A percentile compares a stretch with the other conserved stretches of the same genome.
phyloP scores from a whole-genome alignment of 208 protist species.

The Vickermania spadyakhi region DNA sequence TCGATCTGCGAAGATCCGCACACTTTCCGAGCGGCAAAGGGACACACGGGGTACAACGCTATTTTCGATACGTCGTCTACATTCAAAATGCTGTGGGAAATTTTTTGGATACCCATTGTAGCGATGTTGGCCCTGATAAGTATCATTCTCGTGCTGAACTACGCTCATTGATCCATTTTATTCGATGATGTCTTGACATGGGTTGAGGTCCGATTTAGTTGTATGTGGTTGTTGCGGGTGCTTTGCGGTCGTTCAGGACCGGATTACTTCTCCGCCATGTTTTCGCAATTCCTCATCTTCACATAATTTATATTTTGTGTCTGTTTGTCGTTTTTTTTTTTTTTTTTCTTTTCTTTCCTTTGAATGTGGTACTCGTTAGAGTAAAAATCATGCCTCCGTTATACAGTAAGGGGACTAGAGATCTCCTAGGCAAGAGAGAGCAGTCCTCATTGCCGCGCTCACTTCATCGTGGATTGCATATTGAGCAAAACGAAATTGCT shows the following conservation, averaged over 20 bases:
- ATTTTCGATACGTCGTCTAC: slow-evolving; percentile 9
- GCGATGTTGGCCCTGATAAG: slow-evolving; percentile 13
- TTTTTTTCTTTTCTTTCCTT: too few relatives aligned
- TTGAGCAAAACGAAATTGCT: slow-evolving; percentile 34
- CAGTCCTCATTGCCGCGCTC: slow-evolving; percentile 52
- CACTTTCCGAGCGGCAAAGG: slow-evolving; percentile 20
- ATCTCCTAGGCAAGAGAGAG: slow-evolving; percentile 37
- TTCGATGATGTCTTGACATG: too few relatives aligned
- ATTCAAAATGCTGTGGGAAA: background rate
- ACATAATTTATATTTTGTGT: too few relatives aligned
- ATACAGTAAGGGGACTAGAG: slow-evolving; percentile 53
- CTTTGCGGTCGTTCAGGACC: too few relatives aligned
- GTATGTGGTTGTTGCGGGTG: too few relatives aligned
- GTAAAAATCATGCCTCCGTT: slow-evolving; percentile 54
- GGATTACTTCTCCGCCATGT: too few relatives aligned
- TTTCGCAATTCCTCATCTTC: too few relatives aligned
- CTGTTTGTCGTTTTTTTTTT: too few relatives aligned
- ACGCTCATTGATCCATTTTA: background rate
- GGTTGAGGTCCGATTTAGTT: too few relatives aligned
- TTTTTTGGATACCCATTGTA: slow-evolving; percentile 29
- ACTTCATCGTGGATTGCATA: slow-evolving; percentile 82
- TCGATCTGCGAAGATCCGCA: slow-evolving; percentile 38
- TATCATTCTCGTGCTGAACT: background rate
- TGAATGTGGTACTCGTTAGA: too few relatives aligned
- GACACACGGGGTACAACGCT: slow-evolving; percentile 59